These are phyloP conservation scores for Trichoderma koningiopsis DNA, from an alignment of 2,329 filamentous ascomycete species.

Conservation along the genomic window DNA sequence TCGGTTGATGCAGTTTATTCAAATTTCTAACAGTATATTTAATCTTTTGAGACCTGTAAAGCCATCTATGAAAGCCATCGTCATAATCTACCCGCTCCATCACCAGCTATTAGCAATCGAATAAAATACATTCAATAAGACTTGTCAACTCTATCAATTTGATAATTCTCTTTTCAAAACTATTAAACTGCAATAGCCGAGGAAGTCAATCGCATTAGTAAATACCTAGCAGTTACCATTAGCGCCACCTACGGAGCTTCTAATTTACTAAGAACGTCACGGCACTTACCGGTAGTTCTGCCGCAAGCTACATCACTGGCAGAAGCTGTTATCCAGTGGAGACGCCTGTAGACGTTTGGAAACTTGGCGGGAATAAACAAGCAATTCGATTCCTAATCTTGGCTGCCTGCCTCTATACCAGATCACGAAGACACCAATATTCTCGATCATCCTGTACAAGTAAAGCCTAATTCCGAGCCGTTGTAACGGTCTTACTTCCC, in stretches of 20 bases:
- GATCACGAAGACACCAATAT: too few species aligned
- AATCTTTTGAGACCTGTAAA: too few species aligned
- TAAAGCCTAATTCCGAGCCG: too few species aligned
- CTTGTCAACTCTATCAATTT: too few species aligned
- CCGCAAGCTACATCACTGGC: neutral
- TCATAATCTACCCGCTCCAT: too few species aligned
- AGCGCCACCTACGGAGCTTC: neutral
- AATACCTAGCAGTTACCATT: neutral
- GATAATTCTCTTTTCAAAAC: too few species aligned
- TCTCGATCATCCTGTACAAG: too few species aligned
- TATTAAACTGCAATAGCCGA: neutral
- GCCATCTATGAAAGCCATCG: too few species aligned
- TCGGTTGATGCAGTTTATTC: neutral
- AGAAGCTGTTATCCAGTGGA: neutral
- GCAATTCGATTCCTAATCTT: neutral
- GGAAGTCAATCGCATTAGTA: neutral
- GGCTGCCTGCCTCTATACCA: neutral
- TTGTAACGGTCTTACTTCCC: too few species aligned
- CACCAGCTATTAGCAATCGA: too few species aligned
- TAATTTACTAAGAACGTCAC: neutral
- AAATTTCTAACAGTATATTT: accelerated
- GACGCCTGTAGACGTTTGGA: neutral
- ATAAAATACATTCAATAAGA: too few species aligned
- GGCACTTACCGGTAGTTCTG: neutral
- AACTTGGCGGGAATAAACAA: neutral